Evolutionary conservation across 176 grass and related monocot species (phyloP), one percentile per base, ranked within the genome.

Genomic region (Alloteropsis semialata): DNA sequence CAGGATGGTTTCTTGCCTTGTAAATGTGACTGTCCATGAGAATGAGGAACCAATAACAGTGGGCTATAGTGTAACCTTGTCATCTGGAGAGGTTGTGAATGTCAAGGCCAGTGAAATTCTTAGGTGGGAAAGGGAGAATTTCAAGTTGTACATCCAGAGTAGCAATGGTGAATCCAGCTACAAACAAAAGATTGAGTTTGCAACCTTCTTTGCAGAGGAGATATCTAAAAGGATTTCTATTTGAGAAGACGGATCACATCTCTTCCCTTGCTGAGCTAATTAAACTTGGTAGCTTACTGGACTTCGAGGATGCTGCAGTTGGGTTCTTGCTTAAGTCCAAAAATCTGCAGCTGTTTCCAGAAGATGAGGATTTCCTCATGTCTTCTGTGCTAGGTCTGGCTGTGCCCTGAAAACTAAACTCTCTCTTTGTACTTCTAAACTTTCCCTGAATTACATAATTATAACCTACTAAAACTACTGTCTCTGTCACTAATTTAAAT

Each of bases 201-300:
- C 85, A 6, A 92, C 88, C 5, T 73, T 75, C 59, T 90, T 92
- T 6, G 71, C 93, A 4, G 51, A 92, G 0, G 90, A 86, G 83
- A 87, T 96, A 81, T 79, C 90, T 44, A n/a, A 27, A 37, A 27
- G 90, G 93, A 22, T 74, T 96, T 75, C 75, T 96, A 18, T 92
- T 81, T 63, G 90, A 96, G 38, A 74, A 28, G 81, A 17, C 51
- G 27, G 83, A 90, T 56, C 34, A 57, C 32, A 86, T 90, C 9
- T 80, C 36, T 80, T 75, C 42, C 3, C 90, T 96, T 9, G 33
- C 79, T 0, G 80, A 92, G 69, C 81, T 96, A 10, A 41, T 96
- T 55, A 88, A 79, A 61, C 1, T 96, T 15, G 90, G 85, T 28
- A 85, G 57, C 80, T 36, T 96, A 41, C 25, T 61, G 27, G 13